Evolutionary conservation across 2,329 filamentous ascomycete genomes (phyloP).

Genomic region (Lithohypha guttulata): DNA sequence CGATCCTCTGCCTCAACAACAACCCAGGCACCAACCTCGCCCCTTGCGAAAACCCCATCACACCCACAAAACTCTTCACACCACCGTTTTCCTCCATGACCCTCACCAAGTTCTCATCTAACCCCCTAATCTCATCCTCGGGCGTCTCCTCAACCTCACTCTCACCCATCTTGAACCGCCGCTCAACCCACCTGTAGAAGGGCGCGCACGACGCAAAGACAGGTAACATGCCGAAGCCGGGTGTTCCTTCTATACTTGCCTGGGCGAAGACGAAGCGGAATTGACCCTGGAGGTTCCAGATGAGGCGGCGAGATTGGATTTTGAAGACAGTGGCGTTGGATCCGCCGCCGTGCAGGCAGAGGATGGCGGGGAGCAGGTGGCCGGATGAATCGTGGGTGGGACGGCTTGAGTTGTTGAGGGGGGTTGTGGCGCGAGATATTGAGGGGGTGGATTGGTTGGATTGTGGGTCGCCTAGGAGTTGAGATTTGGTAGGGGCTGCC

Average conservation of each 20-base stretch:
- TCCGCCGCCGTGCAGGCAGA: conserved; percentile 34
- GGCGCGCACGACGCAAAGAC: conserved; percentile 28
- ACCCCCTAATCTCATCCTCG: conserved; percentile 13
- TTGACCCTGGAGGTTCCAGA: conserved; percentile 23
- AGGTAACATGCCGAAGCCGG: conserved; percentile 30
- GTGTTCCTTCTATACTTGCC: conserved; percentile 23
- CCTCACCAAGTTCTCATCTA: conserved; percentile 14
- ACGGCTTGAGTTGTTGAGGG: not conserved
- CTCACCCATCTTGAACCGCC: conserved; percentile 14
- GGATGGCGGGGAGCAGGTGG: conserved; percentile 23
- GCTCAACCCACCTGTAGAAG: conserved; percentile 28
- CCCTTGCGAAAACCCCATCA: conserved; percentile 29
- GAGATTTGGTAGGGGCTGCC: conserved; percentile 5
- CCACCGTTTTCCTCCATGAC: conserved; percentile 20
- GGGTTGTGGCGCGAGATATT: conserved; percentile 5
- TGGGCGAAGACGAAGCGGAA: conserved; percentile 31
- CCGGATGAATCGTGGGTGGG: conserved; percentile 14
- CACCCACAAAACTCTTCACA: conserved; percentile 22
- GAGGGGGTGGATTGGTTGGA: conserved; percentile 1
- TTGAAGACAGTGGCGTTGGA: conserved; percentile 29
- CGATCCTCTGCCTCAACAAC: conserved; percentile 22
- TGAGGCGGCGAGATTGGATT: conserved; percentile 29
- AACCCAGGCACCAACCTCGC: conserved; percentile 23
- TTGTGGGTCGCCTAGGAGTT: conserved; percentile 3
- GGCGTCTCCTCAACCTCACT: conserved; percentile 16